phyloP scores from a whole-genome alignment of 164 flowering plant genomes.

The Annona cherimola region DNA sequence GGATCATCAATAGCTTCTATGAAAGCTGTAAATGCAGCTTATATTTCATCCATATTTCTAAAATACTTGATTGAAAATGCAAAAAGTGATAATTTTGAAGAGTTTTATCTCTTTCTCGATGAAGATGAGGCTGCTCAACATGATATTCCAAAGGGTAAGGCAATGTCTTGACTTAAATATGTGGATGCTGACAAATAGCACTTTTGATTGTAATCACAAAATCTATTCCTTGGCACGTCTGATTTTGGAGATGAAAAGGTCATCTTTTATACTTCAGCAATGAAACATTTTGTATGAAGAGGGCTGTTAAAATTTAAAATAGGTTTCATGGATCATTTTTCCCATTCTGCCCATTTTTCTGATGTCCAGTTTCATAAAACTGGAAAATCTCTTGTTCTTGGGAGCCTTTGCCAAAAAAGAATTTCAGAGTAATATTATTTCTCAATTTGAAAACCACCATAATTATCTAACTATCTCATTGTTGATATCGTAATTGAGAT shows the following conservation, averaged over 20 bases:
- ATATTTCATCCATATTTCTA: constrained; percentile 70
- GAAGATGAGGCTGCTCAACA: constrained; percentile 53
- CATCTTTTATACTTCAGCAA: not conserved
- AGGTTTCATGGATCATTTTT: not conserved
- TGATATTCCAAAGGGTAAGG: constrained; percentile 43
- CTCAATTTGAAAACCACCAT: not conserved
- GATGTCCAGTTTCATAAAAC: not conserved
- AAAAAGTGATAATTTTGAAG: constrained; percentile 52
- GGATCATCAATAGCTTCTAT: constrained; percentile 28
- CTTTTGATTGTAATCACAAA: not conserved
- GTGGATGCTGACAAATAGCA: not conserved
- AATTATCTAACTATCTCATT: not conserved
- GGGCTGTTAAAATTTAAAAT: not conserved
- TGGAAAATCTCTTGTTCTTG: not conserved
- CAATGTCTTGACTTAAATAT: not conserved
- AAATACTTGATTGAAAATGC: constrained; percentile 81
- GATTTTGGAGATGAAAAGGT: not conserved
- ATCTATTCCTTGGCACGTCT: not conserved
- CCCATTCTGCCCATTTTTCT: not conserved
- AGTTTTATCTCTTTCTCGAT: constrained; percentile 57
- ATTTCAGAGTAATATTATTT: not conserved
- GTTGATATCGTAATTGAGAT: not conserved
- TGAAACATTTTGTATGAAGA: not conserved
- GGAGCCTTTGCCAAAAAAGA: not conserved
- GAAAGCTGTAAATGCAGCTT: constrained; percentile 78